Base-by-base conservation (phyloP, 73 alveolate species). In the Stentor coeruleus region DNA sequence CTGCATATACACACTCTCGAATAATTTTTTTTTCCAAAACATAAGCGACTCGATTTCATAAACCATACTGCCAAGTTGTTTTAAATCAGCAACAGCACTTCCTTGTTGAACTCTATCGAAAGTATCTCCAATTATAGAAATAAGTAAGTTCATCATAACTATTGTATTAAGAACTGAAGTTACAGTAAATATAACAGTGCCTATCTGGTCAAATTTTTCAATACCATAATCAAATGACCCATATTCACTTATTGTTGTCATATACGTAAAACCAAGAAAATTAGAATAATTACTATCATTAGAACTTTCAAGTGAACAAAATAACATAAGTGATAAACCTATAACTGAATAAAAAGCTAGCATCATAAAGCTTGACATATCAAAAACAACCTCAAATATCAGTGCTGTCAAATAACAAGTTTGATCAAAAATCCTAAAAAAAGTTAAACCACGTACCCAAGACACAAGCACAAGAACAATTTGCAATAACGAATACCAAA, bases 101-200 rank as follows among this genome's bases (percentile, higher is more conserved):
- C 66, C 66, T 49, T 49, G 66, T 49, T 49, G 66, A 20, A 49
- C 66, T 20, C 66, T 49, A 49, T 49, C 66, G 20, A 49, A 49
- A 49, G 66, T 49, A 20, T 49, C 66, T 49, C 66, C 66, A 49
- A 49, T 49, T 6, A 49, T 49, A 49, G 66, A 49, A 49, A 49
- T 49, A 49, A 49, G 66, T 11, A 49, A 20, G 20, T 49, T 49
- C 66, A 49, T 49, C 66, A 49, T 49, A 20, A 49, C 66, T 11
- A 49, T 49, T 11, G 66, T 49, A 49, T 49, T 49, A 49, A 49
- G 6, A 49, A 49, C 20, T 49, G 66, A 49, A 49, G 66, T 49
- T 49, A 49, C 6, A 49, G 66, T 49, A 49, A 49, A 49, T 6
- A 49, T 49, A 6, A 49, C 20, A 49, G 20, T 20, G 20, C 66